Evolutionary conservation across 768 basidiomycete species (phyloP), one percentile per base, ranked within the genome.

Genomic region (Nidula microcarpa): DNA sequence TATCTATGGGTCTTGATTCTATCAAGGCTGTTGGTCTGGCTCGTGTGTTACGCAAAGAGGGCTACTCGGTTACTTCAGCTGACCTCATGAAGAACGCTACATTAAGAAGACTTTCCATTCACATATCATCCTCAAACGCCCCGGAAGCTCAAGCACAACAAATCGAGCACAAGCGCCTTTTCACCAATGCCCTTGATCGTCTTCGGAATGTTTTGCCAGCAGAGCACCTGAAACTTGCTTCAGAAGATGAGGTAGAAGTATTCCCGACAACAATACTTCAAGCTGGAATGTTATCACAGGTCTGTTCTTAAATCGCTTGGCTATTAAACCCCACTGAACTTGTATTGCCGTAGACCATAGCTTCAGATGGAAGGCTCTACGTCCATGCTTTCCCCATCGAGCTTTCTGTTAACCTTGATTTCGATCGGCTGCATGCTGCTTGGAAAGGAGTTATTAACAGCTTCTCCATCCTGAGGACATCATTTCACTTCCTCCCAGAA

Each of bases 201-300:
- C 11, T 46, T 11, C 13, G 44, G 23, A 46, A 46, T 14, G 2
- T 30, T 14, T n/a, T 46, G n/a, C 10, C 44, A 46, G 44, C 44
- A 14, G 44, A 46, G 23, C 44, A 60, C 30, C 7, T 66, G 48
- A 58, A 60, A 43, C 51, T 66, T 13, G 49, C 57, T 32, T 32
- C 51, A 18, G 59, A 60, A 6, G 77, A 79, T 50, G 53, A 63
- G 23, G 65, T 73, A 6, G 53, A 56, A 10, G 49, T 73, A 18
- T 74, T 65, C 54, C 76, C 76, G 9, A 72, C 73, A 5, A 79
- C 77, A 5, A 66, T 65, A 17, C 63, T 79, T 16, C 78, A 79
- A 60, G 65, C 74, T 13, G 78, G 78, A 9, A 78, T 79, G 76
- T 57, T 79, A 41, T 77, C 78, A 3, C 77, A 79, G 66, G 78